Conservation (phyloP, 2,329 filamentous ascomycete genomes). For the Cadophora gregata region DNA sequence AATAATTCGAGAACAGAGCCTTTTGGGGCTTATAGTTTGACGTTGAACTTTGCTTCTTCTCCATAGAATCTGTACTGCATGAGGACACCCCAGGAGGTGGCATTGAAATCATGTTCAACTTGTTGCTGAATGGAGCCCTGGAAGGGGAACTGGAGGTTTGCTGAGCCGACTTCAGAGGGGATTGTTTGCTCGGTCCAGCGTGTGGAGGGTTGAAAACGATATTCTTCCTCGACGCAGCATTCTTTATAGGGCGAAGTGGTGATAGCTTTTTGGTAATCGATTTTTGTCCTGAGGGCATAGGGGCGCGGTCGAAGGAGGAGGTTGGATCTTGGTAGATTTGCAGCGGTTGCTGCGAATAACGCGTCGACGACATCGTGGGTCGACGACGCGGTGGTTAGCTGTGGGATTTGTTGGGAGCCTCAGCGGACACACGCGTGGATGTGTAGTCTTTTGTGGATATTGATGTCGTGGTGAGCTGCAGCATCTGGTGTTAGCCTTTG, state of each 20-base stretch:
- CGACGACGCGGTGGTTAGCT: slow-evolving; percentile 36
- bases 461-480: slow-evolving; percentile 48
- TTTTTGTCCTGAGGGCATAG: slow-evolving; percentile 41
- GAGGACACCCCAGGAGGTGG: slow-evolving; percentile 63
- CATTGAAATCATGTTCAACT: slow-evolving; percentile 71
- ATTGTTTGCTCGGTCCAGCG: slow-evolving; percentile 59
- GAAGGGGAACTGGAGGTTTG: slow-evolving; percentile 63
- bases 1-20: slow-evolving; percentile 52
- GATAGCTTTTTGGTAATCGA: slow-evolving; percentile 36
- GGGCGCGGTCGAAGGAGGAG: slow-evolving; percentile 48
- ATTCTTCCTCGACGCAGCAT: slow-evolving; percentile 58
- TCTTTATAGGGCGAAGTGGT: slow-evolving; percentile 50
- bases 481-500: slow-evolving; percentile 33
- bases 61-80: slow-evolving; percentile 68
- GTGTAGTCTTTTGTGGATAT: slow-evolving; percentile 69
- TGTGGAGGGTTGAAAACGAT: slow-evolving; percentile 69
- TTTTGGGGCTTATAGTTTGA: slow-evolving; percentile 66
- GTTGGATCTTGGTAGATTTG: slow-evolving; percentile 64
- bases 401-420: slow-evolving; percentile 3
- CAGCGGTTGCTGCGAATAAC: slow-evolving; percentile 56
- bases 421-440: slow-evolving; percentile 33
- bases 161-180: slow-evolving; percentile 70
- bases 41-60: slow-evolving; percentile 67
- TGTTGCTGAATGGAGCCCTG: slow-evolving; percentile 65
- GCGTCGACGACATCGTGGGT: slow-evolving; percentile 58